Conservation (phyloP, 192 early-diverging fungal genomes). For the Coemansia sp. region DNA sequence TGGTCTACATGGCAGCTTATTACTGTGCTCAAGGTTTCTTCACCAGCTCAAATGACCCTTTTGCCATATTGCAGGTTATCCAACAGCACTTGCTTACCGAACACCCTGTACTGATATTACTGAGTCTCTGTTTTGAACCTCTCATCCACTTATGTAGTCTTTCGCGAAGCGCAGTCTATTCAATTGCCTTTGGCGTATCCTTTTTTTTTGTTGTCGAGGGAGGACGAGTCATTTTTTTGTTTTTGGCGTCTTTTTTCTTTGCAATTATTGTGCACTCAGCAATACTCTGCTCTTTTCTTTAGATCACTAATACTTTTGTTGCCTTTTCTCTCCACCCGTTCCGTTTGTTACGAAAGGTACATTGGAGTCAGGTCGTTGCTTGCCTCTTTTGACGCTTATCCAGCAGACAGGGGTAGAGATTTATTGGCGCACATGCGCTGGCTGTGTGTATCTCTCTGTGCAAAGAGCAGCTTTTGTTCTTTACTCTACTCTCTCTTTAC, state of each 20-base stretch:
- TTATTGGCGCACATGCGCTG: background rate
- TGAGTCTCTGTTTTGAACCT: background rate
- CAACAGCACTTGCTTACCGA: background rate
- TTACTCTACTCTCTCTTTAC: background rate
- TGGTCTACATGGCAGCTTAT: too few relatives aligned
- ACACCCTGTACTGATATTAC: background rate
- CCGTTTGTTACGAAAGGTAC: background rate
- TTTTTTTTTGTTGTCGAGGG: background rate
- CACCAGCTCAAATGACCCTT: background rate
- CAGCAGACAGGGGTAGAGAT: background rate
- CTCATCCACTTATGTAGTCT: background rate
- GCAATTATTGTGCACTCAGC: background rate
- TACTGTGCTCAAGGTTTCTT: background rate
- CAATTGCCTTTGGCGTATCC: background rate
- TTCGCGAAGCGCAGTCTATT: background rate
- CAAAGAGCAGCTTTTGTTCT: background rate
- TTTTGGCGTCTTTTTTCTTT: background rate
- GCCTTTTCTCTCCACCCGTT: background rate
- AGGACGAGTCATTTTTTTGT: background rate
- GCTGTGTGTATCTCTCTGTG: background rate
- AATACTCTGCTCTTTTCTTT: background rate
- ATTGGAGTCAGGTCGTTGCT: background rate
- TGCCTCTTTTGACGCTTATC: background rate
- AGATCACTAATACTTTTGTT: background rate
- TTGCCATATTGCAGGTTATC: background rate